Percentiles rank a stretch among this genome's conserved stretches.
phyloP scores from a whole-genome alignment of 306 rosid genomes.

The Pyrus communis region DNA sequence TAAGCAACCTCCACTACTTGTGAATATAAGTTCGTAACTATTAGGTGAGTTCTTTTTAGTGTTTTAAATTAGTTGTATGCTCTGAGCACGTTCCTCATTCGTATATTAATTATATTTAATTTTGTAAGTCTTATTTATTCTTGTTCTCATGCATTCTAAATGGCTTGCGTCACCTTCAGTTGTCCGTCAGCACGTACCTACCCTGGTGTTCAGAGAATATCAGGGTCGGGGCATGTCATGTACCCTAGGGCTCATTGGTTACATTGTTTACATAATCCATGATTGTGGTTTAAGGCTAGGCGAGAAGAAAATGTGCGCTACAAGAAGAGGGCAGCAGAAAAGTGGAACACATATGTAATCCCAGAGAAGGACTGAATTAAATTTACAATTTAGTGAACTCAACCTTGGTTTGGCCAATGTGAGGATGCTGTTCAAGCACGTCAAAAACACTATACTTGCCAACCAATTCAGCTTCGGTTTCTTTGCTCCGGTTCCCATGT shows the following conservation, averaged over 20 bases:
- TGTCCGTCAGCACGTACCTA: too few species aligned
- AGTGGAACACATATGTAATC: background rate
- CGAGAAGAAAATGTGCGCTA: background rate
- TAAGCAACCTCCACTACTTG: too few species aligned
- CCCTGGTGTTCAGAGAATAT: accelerated
- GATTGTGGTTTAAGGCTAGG: background rate
- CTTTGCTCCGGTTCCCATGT: background rate
- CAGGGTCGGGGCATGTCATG: too few species aligned
- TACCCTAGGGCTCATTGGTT: background rate
- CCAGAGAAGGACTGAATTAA: background rate
- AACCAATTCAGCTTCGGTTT: conserved; percentile 3
- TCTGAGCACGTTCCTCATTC: too few species aligned
- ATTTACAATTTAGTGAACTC: too few species aligned
- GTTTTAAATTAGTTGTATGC: too few species aligned
- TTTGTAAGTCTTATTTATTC: too few species aligned
- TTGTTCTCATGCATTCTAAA: too few species aligned
- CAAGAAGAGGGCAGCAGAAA: background rate
- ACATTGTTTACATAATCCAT: background rate
- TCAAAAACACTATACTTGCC: conserved; percentile 22
- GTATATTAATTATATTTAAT: too few species aligned
- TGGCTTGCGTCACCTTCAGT: too few species aligned
- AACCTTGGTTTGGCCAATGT: conserved; percentile 59
- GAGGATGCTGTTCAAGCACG: conserved; percentile 43
- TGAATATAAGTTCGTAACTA: too few species aligned
- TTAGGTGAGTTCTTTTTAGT: too few species aligned